These are phyloP conservation scores for Plantago coronopus DNA, from an alignment of 305 asterid species.

Conservation along the genomic window DNA sequence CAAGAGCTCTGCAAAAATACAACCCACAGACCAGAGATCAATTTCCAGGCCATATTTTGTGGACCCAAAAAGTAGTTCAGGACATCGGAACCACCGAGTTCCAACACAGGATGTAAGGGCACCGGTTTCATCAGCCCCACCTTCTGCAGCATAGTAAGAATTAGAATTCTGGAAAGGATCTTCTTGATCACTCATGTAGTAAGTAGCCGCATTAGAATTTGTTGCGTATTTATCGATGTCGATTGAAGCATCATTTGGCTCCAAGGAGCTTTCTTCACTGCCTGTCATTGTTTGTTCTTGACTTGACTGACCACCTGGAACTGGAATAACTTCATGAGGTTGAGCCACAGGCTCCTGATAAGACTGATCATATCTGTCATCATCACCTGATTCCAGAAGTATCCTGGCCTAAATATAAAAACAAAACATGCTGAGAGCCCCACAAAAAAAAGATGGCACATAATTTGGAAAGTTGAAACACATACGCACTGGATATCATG, in stretches of 20 bases:
- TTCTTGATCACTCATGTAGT: constrained; percentile 69
- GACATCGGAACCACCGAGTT: constrained; percentile 93
- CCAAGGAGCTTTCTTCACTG: constrained; percentile 29
- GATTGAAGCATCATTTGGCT: constrained; percentile 30
- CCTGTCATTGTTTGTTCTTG: constrained; percentile 31
- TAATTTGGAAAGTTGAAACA: not conserved
- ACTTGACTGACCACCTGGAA: constrained; percentile 21
- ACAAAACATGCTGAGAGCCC: constrained; percentile 14
- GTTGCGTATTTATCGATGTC: constrained; percentile 60
- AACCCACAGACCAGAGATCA: constrained; percentile 94
- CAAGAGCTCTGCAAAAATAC: constrained; percentile 82
- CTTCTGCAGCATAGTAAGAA: constrained; percentile 55
- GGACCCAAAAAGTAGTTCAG: constrained; percentile 90
- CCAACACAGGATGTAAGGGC: constrained; percentile 95
- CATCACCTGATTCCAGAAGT: constrained; percentile 52
- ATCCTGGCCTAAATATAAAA: constrained; percentile 72
- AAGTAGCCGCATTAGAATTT: constrained; percentile 64
- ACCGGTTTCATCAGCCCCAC: constrained; percentile 45
- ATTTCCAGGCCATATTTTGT: constrained; percentile 77
- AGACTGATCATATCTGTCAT: constrained; percentile 33
- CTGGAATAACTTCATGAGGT: constrained; percentile 27
- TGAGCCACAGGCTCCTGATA: constrained; percentile 31
- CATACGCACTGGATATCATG: not conserved
- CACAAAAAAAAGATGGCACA: constrained; percentile 6
- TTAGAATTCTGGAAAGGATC: constrained; percentile 52